These are phyloP conservation scores for Cymbidium sinense DNA, from an alignment of 106 monocot species.

Conservation along the genomic window DNA sequence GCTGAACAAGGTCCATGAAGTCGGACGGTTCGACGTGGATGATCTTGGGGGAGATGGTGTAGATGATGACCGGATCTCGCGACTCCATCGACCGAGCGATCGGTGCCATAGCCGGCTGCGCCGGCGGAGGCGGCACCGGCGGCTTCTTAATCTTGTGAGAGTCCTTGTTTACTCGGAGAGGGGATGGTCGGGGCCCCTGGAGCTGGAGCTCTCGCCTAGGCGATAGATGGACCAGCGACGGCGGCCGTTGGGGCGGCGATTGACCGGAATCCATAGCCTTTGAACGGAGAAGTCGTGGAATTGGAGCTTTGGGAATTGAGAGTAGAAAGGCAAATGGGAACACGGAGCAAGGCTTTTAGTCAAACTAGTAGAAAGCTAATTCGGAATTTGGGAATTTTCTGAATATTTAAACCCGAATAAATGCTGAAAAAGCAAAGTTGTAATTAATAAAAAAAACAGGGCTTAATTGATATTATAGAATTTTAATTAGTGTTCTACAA, in stretches of 20 bases:
- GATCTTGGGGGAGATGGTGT: slow-evolving; percentile 45
- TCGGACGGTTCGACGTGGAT: slow-evolving; percentile 45
- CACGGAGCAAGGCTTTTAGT: too few species aligned
- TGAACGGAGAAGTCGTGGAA: too few species aligned
- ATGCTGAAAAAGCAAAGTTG: too few species aligned
- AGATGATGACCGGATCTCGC: slow-evolving; percentile 40
- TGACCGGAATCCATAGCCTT: slow-evolving; percentile 8
- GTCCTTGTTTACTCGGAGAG: slow-evolving; percentile 39
- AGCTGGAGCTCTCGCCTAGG: slow-evolving; percentile 25
- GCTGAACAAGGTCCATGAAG: slow-evolving; percentile 50
- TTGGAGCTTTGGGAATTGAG: too few species aligned
- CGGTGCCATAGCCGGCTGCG: not conserved
- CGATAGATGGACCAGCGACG: not conserved
- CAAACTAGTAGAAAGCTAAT: too few species aligned
- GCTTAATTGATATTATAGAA: too few species aligned
- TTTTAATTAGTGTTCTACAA: too few species aligned
- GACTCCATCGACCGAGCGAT: not conserved
- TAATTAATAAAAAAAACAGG: too few species aligned
- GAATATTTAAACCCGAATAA: too few species aligned
- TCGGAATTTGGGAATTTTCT: too few species aligned
- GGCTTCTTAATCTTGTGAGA: slow-evolving; percentile 49
- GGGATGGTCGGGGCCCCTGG: slow-evolving; percentile 53
- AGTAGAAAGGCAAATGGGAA: too few species aligned
- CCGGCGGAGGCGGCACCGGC: not conserved
- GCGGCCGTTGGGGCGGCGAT: not conserved